Conservation (phyloP, 768 basidiomycete genomes). For the Lactarius evosmus region DNA sequence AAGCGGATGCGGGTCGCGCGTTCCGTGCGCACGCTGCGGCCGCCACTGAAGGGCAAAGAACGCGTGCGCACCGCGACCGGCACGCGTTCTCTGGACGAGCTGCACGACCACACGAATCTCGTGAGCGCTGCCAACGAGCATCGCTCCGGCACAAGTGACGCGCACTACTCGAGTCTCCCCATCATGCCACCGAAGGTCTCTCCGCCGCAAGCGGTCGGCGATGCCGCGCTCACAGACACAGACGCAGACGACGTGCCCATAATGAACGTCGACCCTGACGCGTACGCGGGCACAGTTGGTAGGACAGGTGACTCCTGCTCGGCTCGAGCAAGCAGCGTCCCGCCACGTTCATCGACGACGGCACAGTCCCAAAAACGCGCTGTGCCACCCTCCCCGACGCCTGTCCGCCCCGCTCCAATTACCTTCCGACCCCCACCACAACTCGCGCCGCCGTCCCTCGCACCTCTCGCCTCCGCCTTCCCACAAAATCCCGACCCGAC, state of each 20-base stretch:
- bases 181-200: conserved; percentile 4
- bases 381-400: conserved; percentile 10
- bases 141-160: not conserved
- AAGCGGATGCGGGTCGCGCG: conserved; percentile 16
- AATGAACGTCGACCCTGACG: not conserved
- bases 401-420: not conserved
- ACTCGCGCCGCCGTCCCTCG: not conserved
- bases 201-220: not conserved
- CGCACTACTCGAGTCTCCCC: conserved; percentile 17
- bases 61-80: not conserved
- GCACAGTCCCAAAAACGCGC: not conserved
- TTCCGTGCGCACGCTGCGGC: not conserved
- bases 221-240: not conserved
- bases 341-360: not conserved
- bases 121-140: not conserved
- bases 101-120: conserved; percentile 6
- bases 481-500: not conserved
- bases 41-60: conserved; percentile 9
- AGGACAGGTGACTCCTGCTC: not conserved
- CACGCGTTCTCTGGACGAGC: conserved; percentile 13
- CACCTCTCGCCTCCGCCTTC: not conserved
- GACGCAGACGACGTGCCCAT: not conserved
- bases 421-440: not conserved
- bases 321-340: not conserved
- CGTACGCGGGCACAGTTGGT: not conserved